phyloP scores from a whole-genome alignment of 2,329 filamentous ascomycete species.

The Penicillium freii region DNA sequence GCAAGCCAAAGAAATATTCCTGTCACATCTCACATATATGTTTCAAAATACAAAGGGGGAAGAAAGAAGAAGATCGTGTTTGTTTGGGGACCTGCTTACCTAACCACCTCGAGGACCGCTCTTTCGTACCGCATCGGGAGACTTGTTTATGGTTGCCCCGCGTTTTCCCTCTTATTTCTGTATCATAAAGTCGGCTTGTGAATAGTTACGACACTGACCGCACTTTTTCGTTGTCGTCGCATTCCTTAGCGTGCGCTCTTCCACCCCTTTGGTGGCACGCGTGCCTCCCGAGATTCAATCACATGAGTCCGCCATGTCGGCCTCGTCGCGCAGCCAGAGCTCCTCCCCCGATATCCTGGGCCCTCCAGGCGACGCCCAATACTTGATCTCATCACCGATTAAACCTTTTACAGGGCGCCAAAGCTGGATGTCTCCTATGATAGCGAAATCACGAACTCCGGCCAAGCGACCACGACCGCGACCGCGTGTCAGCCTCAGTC shows the following conservation, averaged over 20 bases:
- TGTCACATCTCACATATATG: background rate
- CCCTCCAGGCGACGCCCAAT: conserved; percentile 43
- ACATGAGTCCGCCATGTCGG: conserved; percentile 25
- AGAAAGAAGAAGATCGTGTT: background rate
- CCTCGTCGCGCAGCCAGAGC: conserved; percentile 38
- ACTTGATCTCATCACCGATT: conserved; percentile 43
- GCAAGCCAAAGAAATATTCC: background rate
- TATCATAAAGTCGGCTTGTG: conserved; percentile 6
- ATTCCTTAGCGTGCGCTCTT: conserved; percentile 22
- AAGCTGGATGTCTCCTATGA: conserved; percentile 40
- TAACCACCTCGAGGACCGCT: conserved; percentile 13
- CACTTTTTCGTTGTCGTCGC: conserved; percentile 7
- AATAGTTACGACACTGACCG: conserved; percentile 5
- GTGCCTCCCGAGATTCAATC: conserved; percentile 20
- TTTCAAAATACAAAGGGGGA: conserved; percentile 1
- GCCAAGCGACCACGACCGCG: conserved; percentile 22
- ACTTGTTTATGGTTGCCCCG: conserved; percentile 36
- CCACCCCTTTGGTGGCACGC: conserved; percentile 26
- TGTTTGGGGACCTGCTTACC: conserved; percentile 15
- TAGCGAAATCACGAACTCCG: conserved; percentile 21
- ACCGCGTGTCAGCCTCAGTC: conserved; percentile 37
- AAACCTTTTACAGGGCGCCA: conserved; percentile 41
- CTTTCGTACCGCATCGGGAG: conserved; percentile 35
- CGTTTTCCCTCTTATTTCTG: conserved; percentile 16
- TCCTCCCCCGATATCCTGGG: conserved; percentile 46